A percentile compares a stretch with the other conserved stretches of the same genome.
phyloP scores from a whole-genome alignment of 2,329 filamentous ascomycete genomes.

The Cercospora sp. region DNA sequence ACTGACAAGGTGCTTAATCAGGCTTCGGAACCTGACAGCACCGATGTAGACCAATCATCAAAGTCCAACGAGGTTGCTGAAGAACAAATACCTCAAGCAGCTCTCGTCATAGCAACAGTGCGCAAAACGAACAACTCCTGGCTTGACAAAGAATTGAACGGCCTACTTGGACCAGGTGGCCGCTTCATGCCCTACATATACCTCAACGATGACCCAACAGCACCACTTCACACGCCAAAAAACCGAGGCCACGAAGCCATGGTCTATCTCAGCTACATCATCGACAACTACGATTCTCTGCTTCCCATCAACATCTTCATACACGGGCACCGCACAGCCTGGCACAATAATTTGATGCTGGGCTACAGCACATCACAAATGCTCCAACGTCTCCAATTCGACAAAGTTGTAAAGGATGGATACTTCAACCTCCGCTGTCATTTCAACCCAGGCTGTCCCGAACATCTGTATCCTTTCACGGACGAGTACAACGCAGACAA shows the following conservation, averaged over 20 bases:
- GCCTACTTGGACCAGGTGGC: constrained; percentile 18
- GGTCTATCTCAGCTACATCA: constrained; percentile 62
- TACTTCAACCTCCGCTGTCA: constrained; percentile 56
- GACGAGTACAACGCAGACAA: constrained; percentile 41
- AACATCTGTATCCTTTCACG: constrained; percentile 53
- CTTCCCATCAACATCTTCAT: constrained; percentile 62
- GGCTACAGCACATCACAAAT: constrained; percentile 49
- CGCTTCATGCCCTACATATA: constrained; percentile 25
- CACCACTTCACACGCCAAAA: constrained; percentile 52
- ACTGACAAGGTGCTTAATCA: not conserved
- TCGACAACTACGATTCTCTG: constrained; percentile 61
- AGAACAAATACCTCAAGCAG: not conserved
- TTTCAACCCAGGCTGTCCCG: constrained; percentile 58
- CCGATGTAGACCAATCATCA: not conserved
- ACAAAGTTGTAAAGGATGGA: constrained; percentile 48
- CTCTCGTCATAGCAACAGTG: constrained; percentile 26
- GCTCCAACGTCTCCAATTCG: constrained; percentile 47
- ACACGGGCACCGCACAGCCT: constrained; percentile 60
- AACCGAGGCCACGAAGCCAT: constrained; percentile 65
- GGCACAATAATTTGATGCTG: constrained; percentile 59
- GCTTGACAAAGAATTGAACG: constrained; percentile 25
- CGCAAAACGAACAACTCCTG: constrained; percentile 21
- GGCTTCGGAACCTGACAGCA: not conserved
- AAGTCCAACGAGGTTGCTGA: not conserved
- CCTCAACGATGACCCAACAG: constrained; percentile 33